Percentiles rank a stretch among this genome's conserved stretches.
Conservation (phyloP, 306 rosid species). For the Purshia tridentata region DNA sequence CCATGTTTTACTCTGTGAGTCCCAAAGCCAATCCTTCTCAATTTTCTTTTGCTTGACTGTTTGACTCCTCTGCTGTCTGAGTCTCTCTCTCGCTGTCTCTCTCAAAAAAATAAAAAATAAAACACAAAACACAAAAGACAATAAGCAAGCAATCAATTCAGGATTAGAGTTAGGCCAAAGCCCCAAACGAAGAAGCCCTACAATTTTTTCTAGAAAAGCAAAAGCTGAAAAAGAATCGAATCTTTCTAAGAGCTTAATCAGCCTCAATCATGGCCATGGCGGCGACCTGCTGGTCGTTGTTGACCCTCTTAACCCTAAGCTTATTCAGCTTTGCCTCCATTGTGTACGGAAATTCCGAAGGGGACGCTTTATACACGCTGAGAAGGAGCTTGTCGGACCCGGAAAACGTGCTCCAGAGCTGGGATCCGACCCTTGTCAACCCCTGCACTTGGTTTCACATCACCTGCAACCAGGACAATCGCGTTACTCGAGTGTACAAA, state of each 20-base stretch:
- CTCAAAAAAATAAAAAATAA: too few relatives aligned
- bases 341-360: conserved; percentile 68
- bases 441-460: conserved; percentile 99
- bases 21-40: conserved; percentile 47
- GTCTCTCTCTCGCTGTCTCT: not conserved
- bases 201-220: too few relatives aligned
- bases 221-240: too few relatives aligned
- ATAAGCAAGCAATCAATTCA: too few relatives aligned
- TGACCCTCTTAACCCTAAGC: conserved; percentile 23
- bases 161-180: too few relatives aligned
- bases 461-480: conserved; percentile 87
- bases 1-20: conserved; percentile 31
- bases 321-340: conserved; percentile 42
- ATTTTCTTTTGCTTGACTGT: not conserved
- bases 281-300: conserved; percentile 23
- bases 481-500: conserved; percentile 85
- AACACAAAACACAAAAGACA: not conserved
- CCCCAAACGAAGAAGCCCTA: too few relatives aligned
- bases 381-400: conserved; percentile 81
- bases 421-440: conserved; percentile 96
- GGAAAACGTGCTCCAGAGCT: conserved; percentile 84
- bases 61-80: conserved; percentile 9
- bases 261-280: conserved; percentile 35
- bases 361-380: conserved; percentile 82
- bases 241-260: too few relatives aligned